Base-by-base conservation (phyloP, 805 yeast genomes). In the Monosporozyma solicola region DNA sequence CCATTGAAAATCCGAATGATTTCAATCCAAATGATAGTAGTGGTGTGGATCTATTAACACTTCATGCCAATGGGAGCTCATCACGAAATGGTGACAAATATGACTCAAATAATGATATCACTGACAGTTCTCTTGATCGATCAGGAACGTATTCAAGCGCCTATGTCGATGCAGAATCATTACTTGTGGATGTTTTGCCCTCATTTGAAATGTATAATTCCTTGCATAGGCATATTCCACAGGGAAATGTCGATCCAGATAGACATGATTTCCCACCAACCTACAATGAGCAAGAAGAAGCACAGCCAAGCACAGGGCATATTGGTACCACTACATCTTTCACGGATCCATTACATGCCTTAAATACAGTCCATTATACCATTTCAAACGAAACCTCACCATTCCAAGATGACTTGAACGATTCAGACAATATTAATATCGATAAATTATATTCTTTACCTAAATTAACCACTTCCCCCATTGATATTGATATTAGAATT, bases 201-300 rank as follows among this genome's bases (percentile, higher is more conserved):
- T 81, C 87, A 0, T 84, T 83, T 60, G 85, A 83, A 56, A 80
- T 84, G 83, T 82, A 80, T 60, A 82, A 80, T 58, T 75, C 71
- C 1, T 50, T 73, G 45, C 73, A 72, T 50, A 61, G 68, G 48
- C 77, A 59, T 67, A 76, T 60, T 57, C 76, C 68, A 56, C 73
- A 61, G 51, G 80, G 63, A 61, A 76, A 62, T 39, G 61, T 62
- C 1, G 60, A 64, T 44, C 66, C 68, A 3, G 67, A 62, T 50
- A 53, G 55, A 37, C 64, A 59, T 31, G 71, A 65, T 39, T 59
- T 60, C 25, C 75, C 75, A 1, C 75, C 75, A 11, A 62, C 57
- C 15, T 72, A 72, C 52, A 64, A 61, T 33, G 64, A 64, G 46
- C 64, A 49, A 43, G 43, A 53, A 45, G 43, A 43, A 3, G 13